Conservation (phyloP, 192 early-diverging fungal species). For the Spinellus fusiger region DNA sequence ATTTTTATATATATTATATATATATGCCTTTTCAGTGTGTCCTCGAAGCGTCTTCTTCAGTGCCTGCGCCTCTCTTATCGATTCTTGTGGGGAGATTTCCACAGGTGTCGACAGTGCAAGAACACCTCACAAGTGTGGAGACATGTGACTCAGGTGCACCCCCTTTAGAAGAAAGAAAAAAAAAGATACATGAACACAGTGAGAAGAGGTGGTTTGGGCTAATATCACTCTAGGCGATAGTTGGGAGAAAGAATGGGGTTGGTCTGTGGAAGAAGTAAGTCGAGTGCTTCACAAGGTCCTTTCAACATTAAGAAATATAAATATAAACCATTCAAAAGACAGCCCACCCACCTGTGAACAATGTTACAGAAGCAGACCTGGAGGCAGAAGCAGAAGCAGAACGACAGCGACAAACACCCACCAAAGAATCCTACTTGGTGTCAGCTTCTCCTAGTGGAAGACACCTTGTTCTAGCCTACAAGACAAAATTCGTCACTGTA, state of each 20-base stretch:
- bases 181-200: too few species aligned
- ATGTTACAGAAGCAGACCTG: too few species aligned
- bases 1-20: background rate
- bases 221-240: too few species aligned
- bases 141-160: slow-evolving; percentile 4
- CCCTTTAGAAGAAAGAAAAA: too few species aligned
- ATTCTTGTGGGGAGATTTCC: slow-evolving; percentile 31
- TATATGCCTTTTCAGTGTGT: slow-evolving; percentile 6
- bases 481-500: slow-evolving; percentile 31
- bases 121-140: slow-evolving; percentile 18
- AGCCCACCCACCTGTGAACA: background rate
- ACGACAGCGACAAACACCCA: slow-evolving; percentile 3
- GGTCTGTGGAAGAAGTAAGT: slow-evolving; percentile 25
- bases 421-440: slow-evolving; percentile 25
- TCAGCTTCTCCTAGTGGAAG: slow-evolving; percentile 25
- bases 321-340: background rate
- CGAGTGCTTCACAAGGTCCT: background rate
- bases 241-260: slow-evolving; percentile 32
- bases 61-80: slow-evolving; percentile 29
- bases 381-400: too few species aligned
- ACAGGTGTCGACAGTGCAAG: slow-evolving; percentile 16
- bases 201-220: too few species aligned
- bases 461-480: slow-evolving; percentile 23
- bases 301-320: background rate
- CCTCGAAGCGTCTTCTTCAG: slow-evolving; percentile 22